A percentile compares a stretch with the other conserved stretches of the same genome.
Evolutionary conservation across 2,329 filamentous ascomycete species (phyloP).

Genomic region (Ascochyta fabae): DNA sequence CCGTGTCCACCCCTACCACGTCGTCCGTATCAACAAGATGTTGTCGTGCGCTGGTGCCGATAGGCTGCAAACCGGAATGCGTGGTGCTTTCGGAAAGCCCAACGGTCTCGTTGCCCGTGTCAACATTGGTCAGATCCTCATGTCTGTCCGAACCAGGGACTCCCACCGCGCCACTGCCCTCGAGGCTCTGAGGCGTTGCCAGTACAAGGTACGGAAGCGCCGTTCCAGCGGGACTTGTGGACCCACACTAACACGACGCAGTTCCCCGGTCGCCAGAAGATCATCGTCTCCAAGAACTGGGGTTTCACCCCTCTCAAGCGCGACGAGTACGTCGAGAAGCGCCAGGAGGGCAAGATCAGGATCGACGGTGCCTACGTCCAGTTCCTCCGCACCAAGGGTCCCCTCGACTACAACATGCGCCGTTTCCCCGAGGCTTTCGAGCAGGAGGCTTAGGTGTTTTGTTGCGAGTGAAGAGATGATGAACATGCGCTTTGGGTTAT

Average conservation of each 20-base stretch:
- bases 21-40: constrained; percentile 99
- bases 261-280: constrained; percentile 99
- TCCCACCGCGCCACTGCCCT: constrained; percentile 89
- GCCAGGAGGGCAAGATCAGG: constrained; percentile 90
- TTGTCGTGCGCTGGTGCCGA: constrained; percentile 99
- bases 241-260: constrained; percentile 17
- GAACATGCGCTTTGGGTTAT: constrained; percentile 39
- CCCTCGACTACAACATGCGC: constrained; percentile 83
- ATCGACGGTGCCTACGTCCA: constrained; percentile 99
- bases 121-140: constrained; percentile 99
- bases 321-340: constrained; percentile 96
- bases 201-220: constrained; percentile 77
- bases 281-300: constrained; percentile 99
- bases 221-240: not conserved
- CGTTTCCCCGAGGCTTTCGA: constrained; percentile 93
- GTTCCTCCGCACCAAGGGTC: constrained; percentile 95
- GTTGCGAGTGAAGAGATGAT: constrained; percentile 33
- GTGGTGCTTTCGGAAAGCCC: constrained; percentile 99
- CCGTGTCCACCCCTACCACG: constrained; percentile 98
- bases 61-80: constrained; percentile 99
- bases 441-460: constrained; percentile 41
- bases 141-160: constrained; percentile 97
- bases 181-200: constrained; percentile 97
- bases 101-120: constrained; percentile 99
- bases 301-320: constrained; percentile 98